Percentiles rank a stretch among this genome's conserved stretches.
Conservation (phyloP, 2,329 filamentous ascomycete species). For the Clarireedia hainanense region DNA sequence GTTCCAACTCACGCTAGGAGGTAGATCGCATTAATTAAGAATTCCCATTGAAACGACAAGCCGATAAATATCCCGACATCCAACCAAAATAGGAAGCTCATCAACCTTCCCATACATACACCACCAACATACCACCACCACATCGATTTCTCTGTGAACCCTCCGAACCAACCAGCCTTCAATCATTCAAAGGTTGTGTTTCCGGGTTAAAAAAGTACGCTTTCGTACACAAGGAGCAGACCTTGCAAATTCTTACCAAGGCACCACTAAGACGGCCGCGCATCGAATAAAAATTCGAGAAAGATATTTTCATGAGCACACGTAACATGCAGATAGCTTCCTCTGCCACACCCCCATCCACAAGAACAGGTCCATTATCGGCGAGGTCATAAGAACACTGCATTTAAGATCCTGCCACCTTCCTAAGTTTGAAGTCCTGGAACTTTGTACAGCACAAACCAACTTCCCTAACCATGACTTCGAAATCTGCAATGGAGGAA, state of each 20-base stretch:
- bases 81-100: constrained; percentile 9
- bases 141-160: neutral
- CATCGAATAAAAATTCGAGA: constrained; percentile 4
- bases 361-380: neutral
- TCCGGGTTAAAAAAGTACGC: neutral
- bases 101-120: constrained; percentile 4
- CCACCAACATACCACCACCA: neutral
- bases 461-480: neutral
- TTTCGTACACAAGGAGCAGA: neutral
- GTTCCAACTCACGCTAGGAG: neutral
- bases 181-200: neutral
- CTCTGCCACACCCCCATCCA: neutral
- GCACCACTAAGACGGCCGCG: neutral
- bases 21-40: constrained; percentile 5
- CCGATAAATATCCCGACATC: constrained; percentile 5
- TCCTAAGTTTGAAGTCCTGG: constrained; percentile 1
- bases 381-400: constrained; percentile 5
- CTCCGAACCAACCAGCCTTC: neutral
- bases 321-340: neutral
- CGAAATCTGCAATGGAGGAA: constrained; percentile 1
- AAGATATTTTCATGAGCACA: neutral
- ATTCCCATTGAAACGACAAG: constrained; percentile 1
- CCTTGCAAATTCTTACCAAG: neutral
- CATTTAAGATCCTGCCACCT: neutral
- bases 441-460: neutral